These are phyloP conservation scores for Decorospora gaudefroyi DNA, from an alignment of 2,329 filamentous ascomycete species.

Conservation along the genomic window DNA sequence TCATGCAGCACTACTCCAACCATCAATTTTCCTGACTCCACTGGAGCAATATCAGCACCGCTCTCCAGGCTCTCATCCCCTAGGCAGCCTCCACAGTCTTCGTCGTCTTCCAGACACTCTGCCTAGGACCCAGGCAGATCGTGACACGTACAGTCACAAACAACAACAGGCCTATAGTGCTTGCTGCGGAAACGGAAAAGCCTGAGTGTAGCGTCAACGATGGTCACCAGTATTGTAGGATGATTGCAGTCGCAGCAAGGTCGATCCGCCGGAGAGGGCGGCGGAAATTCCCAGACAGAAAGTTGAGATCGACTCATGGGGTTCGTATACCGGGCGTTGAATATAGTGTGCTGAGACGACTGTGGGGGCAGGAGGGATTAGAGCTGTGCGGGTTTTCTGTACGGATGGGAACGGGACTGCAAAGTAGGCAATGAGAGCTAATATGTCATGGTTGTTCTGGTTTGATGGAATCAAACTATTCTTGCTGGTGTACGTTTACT, in stretches of 20 bases:
- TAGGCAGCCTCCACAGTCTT: no score
- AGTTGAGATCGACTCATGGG: background rate
- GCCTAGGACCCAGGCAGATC: no score
- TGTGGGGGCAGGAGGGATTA: background rate
- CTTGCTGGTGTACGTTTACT: no score
- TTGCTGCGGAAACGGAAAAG: background rate
- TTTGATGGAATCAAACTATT: no score
- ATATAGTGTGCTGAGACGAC: background rate
- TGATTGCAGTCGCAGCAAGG: constrained; percentile 1
- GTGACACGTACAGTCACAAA: constrained; percentile 6
- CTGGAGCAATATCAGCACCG: no score
- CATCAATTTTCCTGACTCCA: no score
- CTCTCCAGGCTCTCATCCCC: no score
- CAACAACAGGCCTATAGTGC: background rate
- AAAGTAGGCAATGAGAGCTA: no score
- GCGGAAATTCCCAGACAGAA: background rate
- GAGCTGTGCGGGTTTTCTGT: background rate
- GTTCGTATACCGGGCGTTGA: background rate
- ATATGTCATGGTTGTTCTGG: no score
- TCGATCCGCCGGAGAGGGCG: background rate
- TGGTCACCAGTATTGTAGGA: background rate
- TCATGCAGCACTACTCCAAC: no score
- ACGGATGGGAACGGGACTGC: background rate
- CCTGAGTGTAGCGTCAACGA: background rate
- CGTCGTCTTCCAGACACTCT: no score